These are phyloP conservation scores for Hibiscus mutabilis DNA, from an alignment of 345 rosid species.

Conservation along the genomic window DNA sequence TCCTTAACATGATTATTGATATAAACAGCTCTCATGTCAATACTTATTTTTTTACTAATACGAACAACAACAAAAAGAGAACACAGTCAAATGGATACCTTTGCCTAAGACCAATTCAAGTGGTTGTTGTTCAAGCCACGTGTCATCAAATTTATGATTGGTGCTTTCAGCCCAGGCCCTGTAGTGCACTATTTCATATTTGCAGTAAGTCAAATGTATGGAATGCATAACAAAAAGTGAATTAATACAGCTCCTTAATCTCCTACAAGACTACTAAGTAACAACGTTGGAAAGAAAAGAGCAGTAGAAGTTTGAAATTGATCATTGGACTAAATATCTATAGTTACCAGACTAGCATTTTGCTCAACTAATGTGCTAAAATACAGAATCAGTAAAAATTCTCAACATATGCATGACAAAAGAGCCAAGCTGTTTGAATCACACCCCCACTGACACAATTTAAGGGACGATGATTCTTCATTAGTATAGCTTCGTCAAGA, in stretches of 20 bases:
- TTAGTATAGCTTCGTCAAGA: neutral
- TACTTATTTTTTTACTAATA: neutral
- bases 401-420: neutral
- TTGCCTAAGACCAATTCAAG: constrained; percentile 74
- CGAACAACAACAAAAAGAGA: neutral
- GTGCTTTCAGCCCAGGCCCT: constrained; percentile 77
- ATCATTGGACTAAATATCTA: neutral
- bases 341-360: neutral
- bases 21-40: neutral
- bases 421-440: neutral
- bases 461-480: neutral
- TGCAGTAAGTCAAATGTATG: constrained; percentile 16
- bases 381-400: neutral
- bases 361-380: neutral
- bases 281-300: neutral
- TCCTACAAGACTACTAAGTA: neutral
- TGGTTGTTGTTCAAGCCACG: constrained; percentile 84
- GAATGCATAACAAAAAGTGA: neutral
- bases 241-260: neutral
- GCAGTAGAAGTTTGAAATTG: neutral
- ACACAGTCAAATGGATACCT: constrained; percentile 34
- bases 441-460: neutral
- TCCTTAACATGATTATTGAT: neutral
- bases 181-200: constrained; percentile 57
- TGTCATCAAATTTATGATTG: constrained; percentile 85